Evolutionary conservation across 257 asterid species (phyloP).

Genomic region (Petrea volubilis): DNA sequence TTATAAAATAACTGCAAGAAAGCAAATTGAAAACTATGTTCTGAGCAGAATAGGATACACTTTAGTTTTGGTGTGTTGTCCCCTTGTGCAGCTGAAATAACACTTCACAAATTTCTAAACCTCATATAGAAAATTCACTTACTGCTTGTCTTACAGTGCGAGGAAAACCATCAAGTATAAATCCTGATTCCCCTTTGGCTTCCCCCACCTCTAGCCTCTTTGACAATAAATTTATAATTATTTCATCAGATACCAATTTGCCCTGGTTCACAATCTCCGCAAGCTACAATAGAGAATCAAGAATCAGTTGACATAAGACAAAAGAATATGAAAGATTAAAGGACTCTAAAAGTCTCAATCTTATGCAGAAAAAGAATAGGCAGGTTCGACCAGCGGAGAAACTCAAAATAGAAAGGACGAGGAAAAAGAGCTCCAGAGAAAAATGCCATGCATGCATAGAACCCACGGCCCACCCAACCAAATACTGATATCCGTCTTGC

Average conservation of each 20-base stretch:
- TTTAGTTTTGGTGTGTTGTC: not conserved
- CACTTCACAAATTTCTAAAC: not conserved
- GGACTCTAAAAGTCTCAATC: not conserved
- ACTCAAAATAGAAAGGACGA: not conserved
- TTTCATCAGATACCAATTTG: slow-evolving; percentile 92
- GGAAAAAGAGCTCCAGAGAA: not conserved
- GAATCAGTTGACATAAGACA: not conserved
- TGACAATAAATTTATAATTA: slow-evolving; percentile 72
- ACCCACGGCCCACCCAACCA: not conserved
- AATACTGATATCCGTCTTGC: not conserved
- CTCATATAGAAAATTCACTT: slow-evolving; percentile 35
- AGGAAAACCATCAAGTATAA: slow-evolving; percentile 93
- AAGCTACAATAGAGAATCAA: slow-evolving; percentile 50
- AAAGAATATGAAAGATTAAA: not conserved
- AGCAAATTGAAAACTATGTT: not conserved
- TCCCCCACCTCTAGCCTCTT: slow-evolving; percentile 94
- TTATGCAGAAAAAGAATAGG: not conserved
- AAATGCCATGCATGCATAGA: not conserved
- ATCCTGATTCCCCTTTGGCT: slow-evolving; percentile 81
- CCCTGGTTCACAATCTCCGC: slow-evolving; percentile 93
- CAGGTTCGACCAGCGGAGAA: not conserved
- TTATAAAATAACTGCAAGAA: not conserved
- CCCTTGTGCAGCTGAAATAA: not conserved
- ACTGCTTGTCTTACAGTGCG: slow-evolving; percentile 96
- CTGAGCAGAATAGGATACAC: not conserved